Evolutionary conservation across 1,284 basidiomycete species (phyloP).

Genomic region (Fomitopsis palustris): DNA sequence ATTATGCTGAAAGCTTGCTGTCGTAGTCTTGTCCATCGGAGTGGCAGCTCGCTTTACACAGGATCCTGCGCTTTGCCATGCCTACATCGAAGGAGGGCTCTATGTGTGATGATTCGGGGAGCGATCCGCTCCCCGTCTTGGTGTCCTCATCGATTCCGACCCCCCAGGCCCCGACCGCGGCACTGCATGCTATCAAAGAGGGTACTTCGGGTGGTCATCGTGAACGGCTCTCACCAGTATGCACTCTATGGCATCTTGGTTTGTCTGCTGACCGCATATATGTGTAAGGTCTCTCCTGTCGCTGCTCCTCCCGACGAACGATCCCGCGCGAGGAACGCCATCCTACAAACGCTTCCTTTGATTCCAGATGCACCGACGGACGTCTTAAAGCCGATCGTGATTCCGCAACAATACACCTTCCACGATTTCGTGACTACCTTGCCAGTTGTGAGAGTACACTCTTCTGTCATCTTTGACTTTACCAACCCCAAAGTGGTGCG

Average conservation of each 20-base stretch:
- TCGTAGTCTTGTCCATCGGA: not conserved
- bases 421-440: slow-evolving; percentile 67
- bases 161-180: not conserved
- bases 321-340: slow-evolving; percentile 48
- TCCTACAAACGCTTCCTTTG: slow-evolving; percentile 56
- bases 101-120: too few relatives aligned
- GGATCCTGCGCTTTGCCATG: not conserved
- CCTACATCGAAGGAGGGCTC: not conserved
- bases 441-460: slow-evolving; percentile 44
- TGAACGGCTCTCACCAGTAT: not conserved
- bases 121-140: not conserved
- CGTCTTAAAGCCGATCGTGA: slow-evolving; percentile 59
- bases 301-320: slow-evolving; percentile 40
- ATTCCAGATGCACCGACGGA: slow-evolving; percentile 60
- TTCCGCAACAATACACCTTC: slow-evolving; percentile 57
- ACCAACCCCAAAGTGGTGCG: not conserved
- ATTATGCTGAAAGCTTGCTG: not conserved
- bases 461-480: not conserved
- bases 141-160: not conserved
- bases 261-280: not conserved
- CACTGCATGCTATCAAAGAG: not conserved
- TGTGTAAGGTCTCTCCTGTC: not conserved
- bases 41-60: not conserved
- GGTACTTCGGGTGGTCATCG: not conserved
- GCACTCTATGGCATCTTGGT: not conserved